Evolutionary conservation across 208 protist species (phyloP), one percentile per base, ranked within the genome.

Genomic region (Trypanosoma brucei): DNA sequence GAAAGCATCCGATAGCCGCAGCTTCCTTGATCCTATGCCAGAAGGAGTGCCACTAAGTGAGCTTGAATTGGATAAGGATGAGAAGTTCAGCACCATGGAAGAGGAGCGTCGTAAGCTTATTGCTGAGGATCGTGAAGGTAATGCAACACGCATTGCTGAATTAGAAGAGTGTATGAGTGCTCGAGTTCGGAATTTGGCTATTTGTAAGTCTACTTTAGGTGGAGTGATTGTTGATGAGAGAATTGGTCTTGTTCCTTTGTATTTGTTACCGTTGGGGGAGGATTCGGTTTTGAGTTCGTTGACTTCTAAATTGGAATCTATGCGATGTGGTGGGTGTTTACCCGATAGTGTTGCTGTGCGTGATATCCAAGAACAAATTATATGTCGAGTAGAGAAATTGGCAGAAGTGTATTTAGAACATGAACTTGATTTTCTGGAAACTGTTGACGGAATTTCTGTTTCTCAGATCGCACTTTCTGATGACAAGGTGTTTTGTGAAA

Each of bases 11-110:
- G 62, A 68, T 49, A 73, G 81, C 61, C 86, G 86, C 13, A 52
- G 66, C 8, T 84, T 78, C 59, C 57, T 93, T 48, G 78, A 89
- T 57, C 67, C 69, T n/a, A 76, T 84, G 38, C 78, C 78, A 2
- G 62, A 74, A 48, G 73, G 69, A 38, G 67, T 87, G 55, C 72
- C 70, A 51, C 56, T 78, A 37, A 55, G 70, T 38, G 69, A 70
- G 13, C 58, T 91, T 55, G 68, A 65, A 1, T 55, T 86, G 48
- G 61, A 62, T 53, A 55, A 54, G 7, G 81, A 83, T 62, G 62
- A 69, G 0, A 39, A 50, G n/a, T 83, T 83, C 56, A 56, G 56
- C 48, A 59, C 62, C 3, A 67, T 74, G 57, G 77, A 83, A 54
- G 57, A 49, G 11, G 72, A 79, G 31, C 69, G 70, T 22, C 45